phyloP scores from a whole-genome alignment of 345 rosid species.

The Anacardium occidentale region DNA sequence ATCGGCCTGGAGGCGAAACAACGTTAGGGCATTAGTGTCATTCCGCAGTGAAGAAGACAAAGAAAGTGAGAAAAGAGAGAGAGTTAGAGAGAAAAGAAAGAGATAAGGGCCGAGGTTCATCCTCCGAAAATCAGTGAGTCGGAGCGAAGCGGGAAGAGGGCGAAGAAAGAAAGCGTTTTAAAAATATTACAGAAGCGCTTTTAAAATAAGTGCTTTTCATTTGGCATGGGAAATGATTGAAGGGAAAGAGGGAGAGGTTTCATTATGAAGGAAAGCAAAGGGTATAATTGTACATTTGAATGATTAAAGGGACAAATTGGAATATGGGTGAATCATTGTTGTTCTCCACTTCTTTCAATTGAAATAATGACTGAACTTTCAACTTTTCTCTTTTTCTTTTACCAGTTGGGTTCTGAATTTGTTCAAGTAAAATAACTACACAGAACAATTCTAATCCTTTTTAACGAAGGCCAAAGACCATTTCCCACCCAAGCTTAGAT shows the following conservation, averaged over 20 bases:
- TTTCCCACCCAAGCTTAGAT: no score
- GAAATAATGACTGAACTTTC: no score
- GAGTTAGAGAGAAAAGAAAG: constrained; percentile 14
- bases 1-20: constrained; percentile 79
- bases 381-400: background rate
- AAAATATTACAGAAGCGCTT: constrained; percentile 5
- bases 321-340: constrained; percentile 58
- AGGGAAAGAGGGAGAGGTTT: constrained; percentile 16
- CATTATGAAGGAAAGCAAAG: background rate
- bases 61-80: constrained; percentile 16
- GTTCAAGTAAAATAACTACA: no score
- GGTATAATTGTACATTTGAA: background rate
- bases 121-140: constrained; percentile 1
- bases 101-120: constrained; percentile 3
- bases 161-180: constrained; percentile 26
- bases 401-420: background rate
- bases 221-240: constrained; percentile 40
- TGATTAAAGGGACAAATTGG: constrained; percentile 43
- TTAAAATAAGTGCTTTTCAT: no score
- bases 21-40: constrained; percentile 71
- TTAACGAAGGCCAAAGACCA: no score
- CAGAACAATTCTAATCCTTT: no score
- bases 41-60: constrained; percentile 31
- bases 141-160: constrained; percentile 56
- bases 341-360: constrained; percentile 50